Conservation (phyloP, 768 basidiomycete genomes). For the Tylopilus balloui region DNA sequence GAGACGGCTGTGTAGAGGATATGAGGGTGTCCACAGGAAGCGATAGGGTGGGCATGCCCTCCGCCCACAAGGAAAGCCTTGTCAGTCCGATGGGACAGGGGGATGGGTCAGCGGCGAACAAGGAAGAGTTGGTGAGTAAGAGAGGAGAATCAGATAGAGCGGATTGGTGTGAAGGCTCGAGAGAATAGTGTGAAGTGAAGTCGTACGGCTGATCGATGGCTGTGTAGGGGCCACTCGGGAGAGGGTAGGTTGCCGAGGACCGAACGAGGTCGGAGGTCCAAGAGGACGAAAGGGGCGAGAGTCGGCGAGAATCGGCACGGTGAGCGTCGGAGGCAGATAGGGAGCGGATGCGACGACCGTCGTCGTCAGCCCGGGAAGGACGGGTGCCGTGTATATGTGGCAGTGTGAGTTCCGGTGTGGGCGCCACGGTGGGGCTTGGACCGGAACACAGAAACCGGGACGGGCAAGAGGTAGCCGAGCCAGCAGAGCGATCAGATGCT, state of each 20-base stretch:
- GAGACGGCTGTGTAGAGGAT: slow-evolving; percentile 38
- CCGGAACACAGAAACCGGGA: slow-evolving; percentile 26
- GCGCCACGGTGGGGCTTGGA: slow-evolving; percentile 19
- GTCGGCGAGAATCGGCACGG: slow-evolving; percentile 30
- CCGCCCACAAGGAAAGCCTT: slow-evolving; percentile 51
- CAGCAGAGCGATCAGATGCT: slow-evolving; percentile 29
- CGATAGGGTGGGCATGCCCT: slow-evolving; percentile 62
- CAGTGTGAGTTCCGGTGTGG: slow-evolving; percentile 25
- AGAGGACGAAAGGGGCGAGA: slow-evolving; percentile 30
- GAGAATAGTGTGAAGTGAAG: slow-evolving; percentile 20
- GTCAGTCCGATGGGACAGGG: slow-evolving; percentile 35
- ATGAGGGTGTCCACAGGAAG: slow-evolving; percentile 55
- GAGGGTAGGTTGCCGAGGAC: slow-evolving; percentile 24
- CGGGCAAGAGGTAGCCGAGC: slow-evolving; percentile 24
- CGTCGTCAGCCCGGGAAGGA: slow-evolving; percentile 24
- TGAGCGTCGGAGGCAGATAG: slow-evolving; percentile 27
- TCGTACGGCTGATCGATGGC: slow-evolving; percentile 19
- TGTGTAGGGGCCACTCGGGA: slow-evolving; percentile 25
- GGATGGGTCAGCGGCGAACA: slow-evolving; percentile 29
- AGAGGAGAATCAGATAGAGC: slow-evolving; percentile 30
- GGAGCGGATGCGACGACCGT: slow-evolving; percentile 29
- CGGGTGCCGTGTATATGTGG: slow-evolving; percentile 21
- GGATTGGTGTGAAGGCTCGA: slow-evolving; percentile 22
- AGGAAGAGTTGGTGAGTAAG: slow-evolving; percentile 22
- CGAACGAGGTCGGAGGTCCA: slow-evolving; percentile 27